phyloP scores from a whole-genome alignment of 306 rosid species.

The Vicia faba region DNA sequence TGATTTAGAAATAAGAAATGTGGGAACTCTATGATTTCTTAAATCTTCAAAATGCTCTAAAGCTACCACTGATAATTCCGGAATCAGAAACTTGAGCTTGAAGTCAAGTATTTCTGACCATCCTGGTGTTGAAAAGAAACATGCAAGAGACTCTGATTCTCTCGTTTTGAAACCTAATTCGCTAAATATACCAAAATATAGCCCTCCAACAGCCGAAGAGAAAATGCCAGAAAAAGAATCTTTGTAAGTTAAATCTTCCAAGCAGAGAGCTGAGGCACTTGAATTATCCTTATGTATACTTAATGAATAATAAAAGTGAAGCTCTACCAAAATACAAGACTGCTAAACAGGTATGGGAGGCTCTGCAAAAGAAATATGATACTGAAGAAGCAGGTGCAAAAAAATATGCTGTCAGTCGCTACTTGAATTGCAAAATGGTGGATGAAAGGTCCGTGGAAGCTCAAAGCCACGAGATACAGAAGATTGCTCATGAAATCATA shows the following conservation, averaged over 20 bases:
- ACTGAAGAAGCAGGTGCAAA: too few relatives aligned
- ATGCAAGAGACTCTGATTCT: conserved; percentile 42
- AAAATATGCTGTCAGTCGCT: too few relatives aligned
- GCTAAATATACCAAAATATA: conserved; percentile 41
- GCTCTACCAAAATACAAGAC: too few relatives aligned
- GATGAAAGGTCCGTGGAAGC: too few relatives aligned
- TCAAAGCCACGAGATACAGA: too few relatives aligned
- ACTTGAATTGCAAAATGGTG: too few relatives aligned
- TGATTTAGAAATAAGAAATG: conserved; percentile 60
- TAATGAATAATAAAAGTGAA: too few relatives aligned
- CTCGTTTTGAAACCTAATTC: conserved; percentile 44
- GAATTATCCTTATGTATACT: too few relatives aligned
- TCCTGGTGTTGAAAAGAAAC: conserved; percentile 45
- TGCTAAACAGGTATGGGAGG: too few relatives aligned
- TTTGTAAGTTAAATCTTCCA: conserved; percentile 77
- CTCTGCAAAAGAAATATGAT: too few relatives aligned
- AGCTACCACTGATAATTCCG: conserved; percentile 54
- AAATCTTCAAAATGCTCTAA: conserved; percentile 64
- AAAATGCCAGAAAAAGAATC: conserved; percentile 59
- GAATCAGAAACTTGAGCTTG: conserved; percentile 48
- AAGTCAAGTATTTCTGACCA: conserved; percentile 52
- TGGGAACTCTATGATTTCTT: conserved; percentile 37
- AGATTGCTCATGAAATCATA: too few relatives aligned
- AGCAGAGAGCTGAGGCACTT: conserved; percentile 96
- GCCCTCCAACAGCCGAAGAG: conserved; percentile 46